These are phyloP conservation scores for Trichoderma pleuroti DNA, from an alignment of 2,329 filamentous ascomycete species.

Conservation along the genomic window DNA sequence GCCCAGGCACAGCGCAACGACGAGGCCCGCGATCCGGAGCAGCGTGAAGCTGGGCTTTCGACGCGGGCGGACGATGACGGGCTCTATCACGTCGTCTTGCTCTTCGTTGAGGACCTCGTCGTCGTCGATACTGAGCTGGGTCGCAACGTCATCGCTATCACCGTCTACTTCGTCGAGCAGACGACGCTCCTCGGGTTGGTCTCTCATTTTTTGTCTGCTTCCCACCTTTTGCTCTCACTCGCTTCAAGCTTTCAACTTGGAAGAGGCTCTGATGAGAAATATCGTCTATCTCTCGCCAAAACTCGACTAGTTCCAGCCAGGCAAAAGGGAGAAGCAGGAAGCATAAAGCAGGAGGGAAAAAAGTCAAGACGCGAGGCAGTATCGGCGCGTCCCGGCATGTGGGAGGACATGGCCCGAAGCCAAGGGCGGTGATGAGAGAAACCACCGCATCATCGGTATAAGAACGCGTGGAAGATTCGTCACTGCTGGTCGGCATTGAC, in stretches of 20 bases:
- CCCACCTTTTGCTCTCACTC: neutral
- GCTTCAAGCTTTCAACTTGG: neutral
- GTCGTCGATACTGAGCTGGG: neutral
- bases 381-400: neutral
- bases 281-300: neutral
- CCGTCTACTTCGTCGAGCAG: slow-evolving; percentile 9
- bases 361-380: neutral
- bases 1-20: slow-evolving; percentile 5
- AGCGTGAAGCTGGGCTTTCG: neutral
- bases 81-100: neutral
- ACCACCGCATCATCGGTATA: neutral
- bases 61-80: neutral
- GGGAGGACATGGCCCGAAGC: neutral
- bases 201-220: neutral
- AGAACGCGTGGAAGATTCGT: slow-evolving; percentile 3
- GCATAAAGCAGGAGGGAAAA: neutral
- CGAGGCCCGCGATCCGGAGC: slow-evolving; percentile 1
- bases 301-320: neutral
- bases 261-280: neutral
- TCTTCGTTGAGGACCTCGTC: neutral
- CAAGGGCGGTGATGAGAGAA: neutral
- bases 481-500: neutral
- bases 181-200: neutral
- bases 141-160: neutral
- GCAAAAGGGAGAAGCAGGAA: neutral